Evolutionary conservation across 148 eudicot genomes (phyloP), one percentile per base, ranked within the genome.

Genomic region (Camellia japonica): DNA sequence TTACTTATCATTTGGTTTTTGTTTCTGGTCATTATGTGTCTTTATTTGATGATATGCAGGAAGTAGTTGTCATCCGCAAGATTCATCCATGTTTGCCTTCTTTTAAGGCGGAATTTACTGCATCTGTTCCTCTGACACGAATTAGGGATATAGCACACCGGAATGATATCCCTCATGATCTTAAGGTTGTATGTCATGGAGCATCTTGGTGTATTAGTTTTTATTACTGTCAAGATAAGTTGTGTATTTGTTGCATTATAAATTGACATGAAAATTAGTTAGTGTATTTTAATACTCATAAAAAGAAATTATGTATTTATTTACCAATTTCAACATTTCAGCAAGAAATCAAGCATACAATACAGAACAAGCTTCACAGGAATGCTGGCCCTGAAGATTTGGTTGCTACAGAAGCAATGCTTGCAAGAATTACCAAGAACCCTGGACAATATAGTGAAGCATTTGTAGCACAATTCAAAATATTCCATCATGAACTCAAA

Each of bases 311-410:
- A 20, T 5, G 16, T 42, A 10, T 43, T 46, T 78, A 78, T 19
- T 66, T 58, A 78, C 52, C 14, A 16, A 2, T 5, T 76, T 63
- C 43, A 62, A 5, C 64, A 71, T 77, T 80, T 66, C 94, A 96
- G 99, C 99, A 93, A 96, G 97, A 93, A 90, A 96, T 96, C 84
- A 96, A 96, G 87, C 99, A 96, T 83, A 96, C 99, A 15, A 96
- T 96, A 89, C 99, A 96, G 82, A 96, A 96, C 91, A 96, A 96
- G 91, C 99, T 96, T 82, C 99, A 96, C 73, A 85, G 99, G 75
- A 87, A 87, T 90, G 99, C 99, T 81, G 99, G 99, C 70, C 99
- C 99, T 59, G 99, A 96, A 84, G 99, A 96, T 90, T 86, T 96
- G 87, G 85, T 96, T 85, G 88, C 99, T 77, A 93, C 99, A 10